A percentile compares a stretch with the other conserved stretches of the same genome.
Conservation (phyloP, 73 alveolate genomes). For the Paramecium tetraurelia region DNA sequence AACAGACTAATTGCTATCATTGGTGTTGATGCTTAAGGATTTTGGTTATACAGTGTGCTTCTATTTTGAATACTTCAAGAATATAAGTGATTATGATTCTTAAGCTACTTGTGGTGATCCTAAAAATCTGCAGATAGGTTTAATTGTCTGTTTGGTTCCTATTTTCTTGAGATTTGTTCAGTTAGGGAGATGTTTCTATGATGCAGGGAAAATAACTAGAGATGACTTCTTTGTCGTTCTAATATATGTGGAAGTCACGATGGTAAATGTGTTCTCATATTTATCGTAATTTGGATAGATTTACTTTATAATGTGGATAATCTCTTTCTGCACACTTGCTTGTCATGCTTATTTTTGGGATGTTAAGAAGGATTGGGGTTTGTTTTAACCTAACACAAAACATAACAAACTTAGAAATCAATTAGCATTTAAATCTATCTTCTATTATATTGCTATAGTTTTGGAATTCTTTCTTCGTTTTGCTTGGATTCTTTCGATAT, state of each 20-base stretch:
- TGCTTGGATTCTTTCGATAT: constrained; percentile 23
- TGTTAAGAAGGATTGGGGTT: constrained; percentile 40
- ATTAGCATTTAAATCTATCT: not conserved
- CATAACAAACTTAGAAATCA: not conserved
- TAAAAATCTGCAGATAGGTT: not conserved
- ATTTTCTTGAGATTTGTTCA: constrained; percentile 4
- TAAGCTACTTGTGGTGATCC: constrained; percentile 27
- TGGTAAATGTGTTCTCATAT: not conserved
- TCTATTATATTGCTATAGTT: not conserved
- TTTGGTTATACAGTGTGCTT: not conserved
- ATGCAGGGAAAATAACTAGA: not conserved
- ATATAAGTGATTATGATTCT: not conserved
- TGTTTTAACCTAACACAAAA: not conserved
- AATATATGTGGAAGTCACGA: not conserved
- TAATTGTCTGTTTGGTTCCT: not conserved
- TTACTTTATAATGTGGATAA: not conserved
- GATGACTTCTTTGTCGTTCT: not conserved
- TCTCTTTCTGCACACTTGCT: not conserved
- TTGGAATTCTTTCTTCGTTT: not conserved
- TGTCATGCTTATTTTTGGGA: constrained; percentile 32
- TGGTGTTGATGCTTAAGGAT: not conserved
- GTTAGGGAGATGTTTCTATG: not conserved
- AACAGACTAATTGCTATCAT: constrained; percentile 33
- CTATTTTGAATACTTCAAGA: not conserved
- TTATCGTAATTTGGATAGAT: not conserved